Base-by-base conservation (phyloP, 1,139 yeast species). In the Waltiozyma solani region DNA sequence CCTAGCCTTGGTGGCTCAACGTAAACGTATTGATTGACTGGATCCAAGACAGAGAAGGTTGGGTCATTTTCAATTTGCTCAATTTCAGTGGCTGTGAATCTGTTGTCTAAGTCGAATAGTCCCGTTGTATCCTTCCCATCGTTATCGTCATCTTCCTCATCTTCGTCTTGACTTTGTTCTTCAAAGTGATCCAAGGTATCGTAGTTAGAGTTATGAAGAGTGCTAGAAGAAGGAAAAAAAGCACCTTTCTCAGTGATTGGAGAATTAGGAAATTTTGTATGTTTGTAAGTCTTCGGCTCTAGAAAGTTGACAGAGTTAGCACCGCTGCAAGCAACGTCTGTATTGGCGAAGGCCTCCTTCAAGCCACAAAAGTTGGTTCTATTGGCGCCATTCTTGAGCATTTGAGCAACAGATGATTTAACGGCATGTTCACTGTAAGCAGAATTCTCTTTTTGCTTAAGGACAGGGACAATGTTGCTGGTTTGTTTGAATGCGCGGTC, bases 1-100 rank as follows among this genome's bases (percentile, higher is more conserved):
- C 54, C 53, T 12, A 42, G 38, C 30, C 21, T 35, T 21, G 47
- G 47, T 1, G 51, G 46, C 1, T 37, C 44, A 15, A 49, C 53
- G 12, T 42, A 38, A n/a, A 47, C 49, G 32, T 24, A 51, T 3
- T 37, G 27, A 17, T 40, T 25, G 31, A 39, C 34, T 3, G 51
- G 49, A 14, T 45, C 39, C 38, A 52, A 42, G 17, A 37, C 39
- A 8, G 51, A 44, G 25, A 32, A 18, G 36, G 24, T 36, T 24
- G 36, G 32, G 19, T 24, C 34, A 11, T 24, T 31, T 19, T 24
- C 34, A n/a, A 20, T 21, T n/a, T 4, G 10, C 4, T 20, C 22
- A 4, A 22, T 4, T 5, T 21, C 19, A 25, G 32, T 22, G 7
- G 32, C 5, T 15, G 13, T 3, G 31, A 3, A 10, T 22, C 26